Conservation (phyloP, 257 asterid genomes). For the Capsicum chinense region DNA sequence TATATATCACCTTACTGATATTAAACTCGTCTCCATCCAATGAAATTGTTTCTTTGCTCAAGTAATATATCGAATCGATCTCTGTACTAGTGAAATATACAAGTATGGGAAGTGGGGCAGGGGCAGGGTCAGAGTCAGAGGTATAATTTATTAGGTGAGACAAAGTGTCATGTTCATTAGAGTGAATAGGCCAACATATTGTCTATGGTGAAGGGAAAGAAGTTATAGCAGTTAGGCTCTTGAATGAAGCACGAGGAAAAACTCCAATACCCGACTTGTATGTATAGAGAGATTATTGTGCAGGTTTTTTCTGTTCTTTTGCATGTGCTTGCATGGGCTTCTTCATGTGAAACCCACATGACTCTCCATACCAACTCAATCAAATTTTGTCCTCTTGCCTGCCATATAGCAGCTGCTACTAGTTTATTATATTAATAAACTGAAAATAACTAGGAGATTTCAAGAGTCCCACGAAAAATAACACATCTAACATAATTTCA, state of each 20-base stretch:
- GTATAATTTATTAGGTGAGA: constrained; percentile 31
- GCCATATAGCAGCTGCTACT: background rate
- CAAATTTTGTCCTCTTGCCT: constrained; percentile 37
- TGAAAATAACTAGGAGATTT: background rate
- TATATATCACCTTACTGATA: background rate
- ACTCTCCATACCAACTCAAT: constrained; percentile 39
- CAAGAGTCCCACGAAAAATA: background rate
- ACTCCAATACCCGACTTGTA: constrained; percentile 23
- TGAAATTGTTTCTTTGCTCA: background rate
- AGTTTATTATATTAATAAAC: background rate
- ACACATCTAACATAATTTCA: no score
- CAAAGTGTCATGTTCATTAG: constrained; percentile 41
- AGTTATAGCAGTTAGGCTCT: constrained; percentile 35
- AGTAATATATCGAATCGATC: background rate
- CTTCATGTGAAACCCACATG: constrained; percentile 57
- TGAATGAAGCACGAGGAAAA: constrained; percentile 31
- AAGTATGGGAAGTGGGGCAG: constrained; percentile 39
- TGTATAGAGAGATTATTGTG: constrained; percentile 10
- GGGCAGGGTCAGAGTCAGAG: background rate
- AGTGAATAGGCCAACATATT: constrained; percentile 23
- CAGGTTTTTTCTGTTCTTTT: constrained; percentile 51
- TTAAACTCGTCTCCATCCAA: background rate
- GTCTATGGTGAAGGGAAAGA: constrained; percentile 26
- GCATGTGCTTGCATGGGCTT: constrained; percentile 40
- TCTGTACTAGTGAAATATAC: background rate